phyloP scores from a whole-genome alignment of 75 land plant genomes.

The Picea glauca region DNA sequence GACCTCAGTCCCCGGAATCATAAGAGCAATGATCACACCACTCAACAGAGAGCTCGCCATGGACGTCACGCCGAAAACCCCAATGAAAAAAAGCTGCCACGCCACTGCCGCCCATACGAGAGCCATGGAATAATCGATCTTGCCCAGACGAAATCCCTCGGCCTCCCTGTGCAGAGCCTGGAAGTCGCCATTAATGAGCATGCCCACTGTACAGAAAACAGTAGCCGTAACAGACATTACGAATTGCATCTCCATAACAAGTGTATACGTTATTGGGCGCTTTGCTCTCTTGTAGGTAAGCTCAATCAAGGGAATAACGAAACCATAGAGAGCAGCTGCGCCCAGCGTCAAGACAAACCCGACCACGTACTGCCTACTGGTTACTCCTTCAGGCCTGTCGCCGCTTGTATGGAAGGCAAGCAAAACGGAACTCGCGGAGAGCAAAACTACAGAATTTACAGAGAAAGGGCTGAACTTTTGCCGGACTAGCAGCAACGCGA shows the following conservation, averaged over 20 bases:
- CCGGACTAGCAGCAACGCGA: not conserved
- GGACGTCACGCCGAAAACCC: conserved; percentile 23
- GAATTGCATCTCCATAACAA: conserved; percentile 58
- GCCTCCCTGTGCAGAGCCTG: conserved; percentile 28
- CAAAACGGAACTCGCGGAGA: conserved; percentile 1
- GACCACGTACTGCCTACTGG: conserved; percentile 16
- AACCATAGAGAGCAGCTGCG: conserved; percentile 49
- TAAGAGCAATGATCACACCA: conserved; percentile 28
- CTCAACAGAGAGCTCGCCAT: conserved; percentile 32
- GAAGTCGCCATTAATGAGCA: conserved; percentile 49
- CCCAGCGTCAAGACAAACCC: conserved; percentile 49
- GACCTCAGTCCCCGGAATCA: conserved; percentile 38
- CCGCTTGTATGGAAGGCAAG: conserved; percentile 30
- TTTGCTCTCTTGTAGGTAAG: conserved; percentile 25
- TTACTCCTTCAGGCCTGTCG: conserved; percentile 33
- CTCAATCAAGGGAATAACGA: conserved; percentile 46
- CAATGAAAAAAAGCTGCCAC: conserved; percentile 18
- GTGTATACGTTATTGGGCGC: conserved; percentile 20
- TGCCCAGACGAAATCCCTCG: conserved; percentile 7
- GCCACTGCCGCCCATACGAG: conserved; percentile 15
- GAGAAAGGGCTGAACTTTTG: not conserved
- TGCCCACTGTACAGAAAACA: conserved; percentile 48
- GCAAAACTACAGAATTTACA: not conserved
- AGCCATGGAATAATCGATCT: conserved; percentile 12
- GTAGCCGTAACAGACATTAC: conserved; percentile 47